phyloP scores from a whole-genome alignment of 2,329 filamentous ascomycete species.

The Aspergillus tamarii region DNA sequence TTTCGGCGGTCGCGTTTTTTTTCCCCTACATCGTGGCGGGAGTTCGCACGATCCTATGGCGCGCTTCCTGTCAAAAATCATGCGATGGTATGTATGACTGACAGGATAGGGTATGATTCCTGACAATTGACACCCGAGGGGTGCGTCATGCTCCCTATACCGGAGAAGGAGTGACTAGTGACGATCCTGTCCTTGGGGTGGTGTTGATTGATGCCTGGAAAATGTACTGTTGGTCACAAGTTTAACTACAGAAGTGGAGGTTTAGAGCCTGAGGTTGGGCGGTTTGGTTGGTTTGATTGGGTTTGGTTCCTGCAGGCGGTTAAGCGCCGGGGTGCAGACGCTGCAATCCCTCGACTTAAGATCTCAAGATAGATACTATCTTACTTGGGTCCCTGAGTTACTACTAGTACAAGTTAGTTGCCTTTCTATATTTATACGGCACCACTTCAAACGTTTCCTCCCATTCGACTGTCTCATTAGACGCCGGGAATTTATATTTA shows the following conservation, averaged over 20 bases:
- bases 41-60: neutral
- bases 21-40: conserved; percentile 2
- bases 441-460: neutral
- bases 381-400: too few species aligned
- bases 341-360: neutral
- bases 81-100: conserved; percentile 4
- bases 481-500: neutral
- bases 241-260: neutral
- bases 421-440: conserved; percentile 6
- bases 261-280: neutral
- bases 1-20: conserved; percentile 10
- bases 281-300: neutral
- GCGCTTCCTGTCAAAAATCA: conserved; percentile 1
- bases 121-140: neutral
- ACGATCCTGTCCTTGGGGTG: neutral
- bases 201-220: neutral
- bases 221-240: neutral
- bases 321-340: conserved; percentile 8
- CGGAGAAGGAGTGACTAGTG: neutral
- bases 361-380: too few species aligned
- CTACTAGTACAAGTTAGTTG: neutral
- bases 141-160: neutral
- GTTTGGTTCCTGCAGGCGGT: conserved; percentile 5
- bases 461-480: neutral
- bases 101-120: neutral